Evolutionary conservation across 2,329 filamentous ascomycete genomes (phyloP).

Genomic region (Aureobasidium uvarum): DNA sequence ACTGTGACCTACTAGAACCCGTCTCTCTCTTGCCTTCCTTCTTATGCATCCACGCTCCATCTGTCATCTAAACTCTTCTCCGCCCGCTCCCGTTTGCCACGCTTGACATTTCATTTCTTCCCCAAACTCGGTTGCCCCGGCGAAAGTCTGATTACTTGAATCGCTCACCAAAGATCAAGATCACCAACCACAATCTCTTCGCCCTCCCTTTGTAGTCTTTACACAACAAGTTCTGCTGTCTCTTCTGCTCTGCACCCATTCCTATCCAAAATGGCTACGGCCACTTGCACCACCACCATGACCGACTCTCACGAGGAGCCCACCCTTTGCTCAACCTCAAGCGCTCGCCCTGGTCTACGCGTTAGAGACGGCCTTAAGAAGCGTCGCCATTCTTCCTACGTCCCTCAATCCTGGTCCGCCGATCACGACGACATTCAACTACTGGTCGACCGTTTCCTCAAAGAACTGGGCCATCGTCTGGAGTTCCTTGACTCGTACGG

Average conservation of each 20-base stretch:
- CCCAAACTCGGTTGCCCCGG: conserved; percentile 19
- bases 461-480: conserved; percentile 80
- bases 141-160: conserved; percentile 24
- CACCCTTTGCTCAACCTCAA: conserved; percentile 41
- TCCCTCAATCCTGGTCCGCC: conserved; percentile 44
- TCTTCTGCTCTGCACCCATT: neutral
- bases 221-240: neutral
- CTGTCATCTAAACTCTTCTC: neutral
- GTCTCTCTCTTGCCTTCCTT: neutral
- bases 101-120: conserved; percentile 13
- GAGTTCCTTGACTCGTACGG: conserved; percentile 87
- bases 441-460: conserved; percentile 71
- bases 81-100: conserved; percentile 16
- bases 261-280: conserved; percentile 27
- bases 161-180: conserved; percentile 8
- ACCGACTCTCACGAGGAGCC: conserved; percentile 47
- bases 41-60: neutral
- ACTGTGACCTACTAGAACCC: neutral
- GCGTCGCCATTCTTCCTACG: conserved; percentile 50
- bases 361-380: conserved; percentile 37
- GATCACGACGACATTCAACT: conserved; percentile 51
- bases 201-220: neutral
- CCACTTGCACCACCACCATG: conserved; percentile 31
- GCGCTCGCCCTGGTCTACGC: conserved; percentile 38
- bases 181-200: conserved; percentile 15